Base-by-base conservation (phyloP, 2,329 filamentous ascomycete genomes). In the Madurella mycetomatis region DNA sequence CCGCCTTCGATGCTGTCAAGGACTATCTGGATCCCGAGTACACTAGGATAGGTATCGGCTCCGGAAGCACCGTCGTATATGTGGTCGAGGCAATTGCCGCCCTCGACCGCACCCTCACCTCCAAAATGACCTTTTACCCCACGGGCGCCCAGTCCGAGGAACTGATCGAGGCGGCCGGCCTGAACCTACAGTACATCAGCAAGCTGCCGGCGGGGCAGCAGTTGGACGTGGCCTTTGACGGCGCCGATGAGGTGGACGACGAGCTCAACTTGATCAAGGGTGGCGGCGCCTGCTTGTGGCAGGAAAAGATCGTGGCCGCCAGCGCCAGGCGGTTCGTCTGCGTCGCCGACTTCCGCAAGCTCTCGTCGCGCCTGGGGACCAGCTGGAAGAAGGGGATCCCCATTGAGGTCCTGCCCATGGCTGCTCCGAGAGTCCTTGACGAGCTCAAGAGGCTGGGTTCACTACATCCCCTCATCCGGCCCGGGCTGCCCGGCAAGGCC, bases 231-330 rank as follows among this genome's bases (percentile, higher is more conserved):
- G 89, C 88, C 47, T 99, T 99, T 69, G 94, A 99, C 67, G 94
- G 94, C 51, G 94, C 94, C 4, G 94, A 99, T 69, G 94, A 99
- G 76, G 91, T 99, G 32, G 94, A 99, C 69, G 85, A 90, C 45
- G 88, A 95, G 49, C 75, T 99, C 56, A 99, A 97, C 73, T 90
- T 92, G 68, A 97, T 99, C 76, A 97, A 97, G 76, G 94, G 94
- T 51, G 94, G 94, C 47, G 94, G 94, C 55, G 94, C 91, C n/a
- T 99, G 94, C 72, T 75, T 97, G 53, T 95, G 96, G 76, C 94
- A 97, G 72, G 94, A 99, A 75, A 99, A 99, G 77, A 79, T 99
- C 37, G 92, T 99, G 4, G 92, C 92, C 5, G 83, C 90, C 56
- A 83, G 87, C 47, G 87, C 90, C 3, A 88, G 84, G 72, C 88